These are phyloP conservation scores for Lasiodiplodia gonubiensis DNA, from an alignment of 2,329 filamentous ascomycete species.

Conservation along the genomic window DNA sequence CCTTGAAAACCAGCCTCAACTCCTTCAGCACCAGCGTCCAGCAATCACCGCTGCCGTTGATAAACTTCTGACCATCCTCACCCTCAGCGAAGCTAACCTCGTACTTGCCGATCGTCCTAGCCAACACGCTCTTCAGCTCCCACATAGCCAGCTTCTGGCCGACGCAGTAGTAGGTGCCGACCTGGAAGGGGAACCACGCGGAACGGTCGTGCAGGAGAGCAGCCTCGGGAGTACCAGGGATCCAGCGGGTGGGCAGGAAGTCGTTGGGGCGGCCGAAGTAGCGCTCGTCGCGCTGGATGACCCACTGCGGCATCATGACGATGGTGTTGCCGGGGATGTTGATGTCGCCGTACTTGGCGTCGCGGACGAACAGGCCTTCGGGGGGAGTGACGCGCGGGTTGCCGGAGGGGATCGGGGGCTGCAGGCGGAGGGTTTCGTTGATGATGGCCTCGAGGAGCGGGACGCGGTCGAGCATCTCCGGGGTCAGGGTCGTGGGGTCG, in stretches of 20 bases:
- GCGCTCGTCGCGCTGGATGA: constrained; percentile 38
- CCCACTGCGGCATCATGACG: constrained; percentile 41
- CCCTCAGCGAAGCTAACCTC: constrained; percentile 56
- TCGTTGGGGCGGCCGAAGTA: constrained; percentile 31
- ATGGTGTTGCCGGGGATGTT: constrained; percentile 40
- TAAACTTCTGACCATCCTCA: constrained; percentile 42
- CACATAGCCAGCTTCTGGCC: constrained; percentile 72
- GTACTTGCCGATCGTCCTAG: constrained; percentile 65
- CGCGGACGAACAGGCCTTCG: constrained; percentile 47
- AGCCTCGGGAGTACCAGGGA: constrained; percentile 39
- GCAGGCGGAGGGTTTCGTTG: constrained; percentile 50
- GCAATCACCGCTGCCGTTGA: constrained; percentile 43
- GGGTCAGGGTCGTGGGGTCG: constrained; percentile 41
- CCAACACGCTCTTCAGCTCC: constrained; percentile 69
- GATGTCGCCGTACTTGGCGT: constrained; percentile 36
- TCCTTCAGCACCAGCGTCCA: constrained; percentile 31
- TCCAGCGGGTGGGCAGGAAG: constrained; percentile 43
- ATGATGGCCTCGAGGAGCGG: constrained; percentile 47
- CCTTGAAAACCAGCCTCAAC: constrained; percentile 5
- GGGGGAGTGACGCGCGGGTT: constrained; percentile 46
- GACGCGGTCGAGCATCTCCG: constrained; percentile 32
- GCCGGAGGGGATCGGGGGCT: constrained; percentile 46
- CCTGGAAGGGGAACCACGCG: constrained; percentile 22
- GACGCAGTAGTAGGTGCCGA: constrained; percentile 68
- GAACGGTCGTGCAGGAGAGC: constrained; percentile 36